phyloP scores from a whole-genome alignment of 2,329 filamentous ascomycete genomes.

The Geosmithia flava region DNA sequence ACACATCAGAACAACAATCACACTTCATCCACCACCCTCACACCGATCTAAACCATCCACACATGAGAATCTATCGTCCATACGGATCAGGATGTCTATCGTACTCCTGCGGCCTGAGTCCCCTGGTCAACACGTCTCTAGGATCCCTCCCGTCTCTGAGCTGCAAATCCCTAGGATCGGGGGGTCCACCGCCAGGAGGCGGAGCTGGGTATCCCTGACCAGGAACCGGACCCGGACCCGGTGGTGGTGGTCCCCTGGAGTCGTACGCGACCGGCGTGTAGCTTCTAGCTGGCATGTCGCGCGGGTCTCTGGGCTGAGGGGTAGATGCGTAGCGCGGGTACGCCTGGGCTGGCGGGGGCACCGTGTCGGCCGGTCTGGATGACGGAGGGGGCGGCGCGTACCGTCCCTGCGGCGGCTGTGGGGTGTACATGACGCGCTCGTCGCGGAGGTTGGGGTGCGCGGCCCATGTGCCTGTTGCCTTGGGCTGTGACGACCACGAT shows the following conservation, averaged over 20 bases:
- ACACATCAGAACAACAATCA: too few species aligned
- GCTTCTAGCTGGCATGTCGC: conserved; percentile 28
- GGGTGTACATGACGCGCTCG: conserved; percentile 23
- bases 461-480: conserved; percentile 6
- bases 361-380: conserved; percentile 17
- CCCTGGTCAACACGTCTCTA: conserved; percentile 5
- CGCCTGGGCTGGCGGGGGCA: conserved; percentile 22
- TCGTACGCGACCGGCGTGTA: conserved; percentile 34
- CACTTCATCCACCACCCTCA: too few species aligned
- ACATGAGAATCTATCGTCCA: conserved; percentile 19
- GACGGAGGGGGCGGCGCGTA: conserved; percentile 13
- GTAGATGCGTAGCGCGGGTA: conserved; percentile 32
- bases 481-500: background rate
- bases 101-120: conserved; percentile 29
- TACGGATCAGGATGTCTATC: conserved; percentile 31
- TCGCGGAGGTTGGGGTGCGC: conserved; percentile 18
- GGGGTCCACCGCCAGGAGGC: background rate
- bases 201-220: conserved; percentile 3
- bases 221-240: conserved; percentile 3
- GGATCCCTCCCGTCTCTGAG: conserved; percentile 12
- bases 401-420: conserved; percentile 19
- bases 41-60: background rate
- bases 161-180: conserved; percentile 12
- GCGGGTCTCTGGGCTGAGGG: conserved; percentile 24
- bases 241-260: conserved; percentile 18